Evolutionary conservation across 306 rosid species (phyloP), one percentile per base, ranked within the genome.

Genomic region (Acacia crassicarpa): DNA sequence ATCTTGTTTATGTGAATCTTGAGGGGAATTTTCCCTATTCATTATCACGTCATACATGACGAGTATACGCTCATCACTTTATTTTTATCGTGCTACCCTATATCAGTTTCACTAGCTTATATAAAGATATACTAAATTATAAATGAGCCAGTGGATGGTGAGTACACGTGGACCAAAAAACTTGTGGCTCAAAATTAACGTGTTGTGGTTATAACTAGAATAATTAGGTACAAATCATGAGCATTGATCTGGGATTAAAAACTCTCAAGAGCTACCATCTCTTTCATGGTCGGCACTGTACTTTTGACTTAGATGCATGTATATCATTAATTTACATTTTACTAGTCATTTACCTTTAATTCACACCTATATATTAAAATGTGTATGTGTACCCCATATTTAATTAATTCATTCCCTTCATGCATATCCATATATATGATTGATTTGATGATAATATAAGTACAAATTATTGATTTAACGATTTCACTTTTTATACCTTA

Each of bases 41-140:
- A 16, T 45, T 38, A 0, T 38, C 8, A 38, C 5, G 41, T 38
- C 13, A 44, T 2, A 9, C 2, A 44, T 62, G 76, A 54, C 9
- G 25, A 19, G 12, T 20, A 17, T 19, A 19, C 7, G 4, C 3
- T 20, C 25, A 74, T 74, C 33, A n/a, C 80, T 67, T 83, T 44
- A 20, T 68, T 51, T 74, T 35, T 56, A 11, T 76, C 72, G 74
- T 81, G 86, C 77, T 78, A 59, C 85, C 78, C 85, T 79, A 54
- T 73, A 72, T 66, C 81, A 86, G 82, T 44, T 82, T 87, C 88
- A 88, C 89, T 84, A 83, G 0, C 17, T 6, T 17, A 66, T 19
- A 51, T 30, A 1, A 10, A 43, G 10, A 43, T 43, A 43, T 43
- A 49, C 20, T 15, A 16, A 49, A 14, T 44, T 3, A 53, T 54